A percentile compares a stretch with the other conserved stretches of the same genome.
Conservation (phyloP, 345 rosid species). For the Anacardium occidentale region DNA sequence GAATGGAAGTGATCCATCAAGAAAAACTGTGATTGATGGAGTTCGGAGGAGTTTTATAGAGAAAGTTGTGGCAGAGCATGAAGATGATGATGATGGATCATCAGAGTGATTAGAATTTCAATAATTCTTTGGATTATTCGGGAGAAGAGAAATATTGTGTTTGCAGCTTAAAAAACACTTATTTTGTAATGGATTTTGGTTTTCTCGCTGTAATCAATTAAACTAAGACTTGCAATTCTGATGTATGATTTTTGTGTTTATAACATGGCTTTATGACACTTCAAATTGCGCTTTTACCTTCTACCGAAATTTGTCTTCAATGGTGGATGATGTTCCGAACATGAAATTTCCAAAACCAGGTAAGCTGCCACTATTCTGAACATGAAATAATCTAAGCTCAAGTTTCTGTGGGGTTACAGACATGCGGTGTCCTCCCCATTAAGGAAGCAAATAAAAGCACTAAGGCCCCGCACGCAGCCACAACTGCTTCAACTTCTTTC, state of each 20-base stretch:
- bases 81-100: slow-evolving; percentile 68
- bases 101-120: slow-evolving; percentile 66
- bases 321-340: too few relatives aligned
- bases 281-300: too few relatives aligned
- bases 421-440: not conserved
- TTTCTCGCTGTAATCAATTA: not conserved
- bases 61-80: slow-evolving; percentile 80
- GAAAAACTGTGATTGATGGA: slow-evolving; percentile 77
- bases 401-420: slow-evolving; percentile 20
- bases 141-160: not conserved
- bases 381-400: not conserved
- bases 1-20: slow-evolving; percentile 63
- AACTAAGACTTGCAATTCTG: not conserved
- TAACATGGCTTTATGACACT: too few relatives aligned
- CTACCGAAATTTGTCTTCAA: too few relatives aligned
- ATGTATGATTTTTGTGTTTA: not conserved
- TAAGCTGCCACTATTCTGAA: slow-evolving; percentile 8
- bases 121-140: slow-evolving; percentile 15
- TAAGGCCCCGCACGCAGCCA: slow-evolving; percentile 26
- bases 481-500: slow-evolving; percentile 46
- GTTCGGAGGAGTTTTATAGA: slow-evolving; percentile 77
- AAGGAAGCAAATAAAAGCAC: not conserved
- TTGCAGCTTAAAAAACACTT: not conserved
- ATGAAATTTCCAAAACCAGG: slow-evolving; percentile 6
- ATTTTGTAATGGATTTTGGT: not conserved